Base-by-base conservation (phyloP, 2,329 filamentous ascomycete genomes). In the Pyrenochaeta sp. region DNA sequence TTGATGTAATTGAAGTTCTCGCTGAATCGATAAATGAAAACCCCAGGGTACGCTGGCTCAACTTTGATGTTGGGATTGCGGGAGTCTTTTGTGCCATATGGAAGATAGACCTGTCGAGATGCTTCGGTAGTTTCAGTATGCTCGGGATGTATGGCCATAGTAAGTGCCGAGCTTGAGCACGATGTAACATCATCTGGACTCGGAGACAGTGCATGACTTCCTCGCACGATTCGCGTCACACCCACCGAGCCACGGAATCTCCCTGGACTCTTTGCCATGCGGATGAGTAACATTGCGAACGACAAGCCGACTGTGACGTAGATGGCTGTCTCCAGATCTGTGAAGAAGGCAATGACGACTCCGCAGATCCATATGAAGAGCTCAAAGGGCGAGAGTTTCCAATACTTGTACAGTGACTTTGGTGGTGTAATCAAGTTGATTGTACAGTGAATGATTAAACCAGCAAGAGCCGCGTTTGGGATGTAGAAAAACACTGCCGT, bases 1-100 rank as follows among this genome's bases (percentile, higher is more conserved):
- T 96, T 97, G 58, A 92, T 91, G 71, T 97, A 97, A 78, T 94
- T 96, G 82, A 96, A 96, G 39, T 91, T 90, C 77, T 97, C 92
- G 0, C 89, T 89, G 76, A 97, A 96, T 37, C 92, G 87, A 79
- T 97, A 97, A 69, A 97, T 96, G 78, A 97, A 97, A 61, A 98
- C 85, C 40, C 94, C 94, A 0, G 93, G 92, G 40, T 70, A 64
- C 7, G 59, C 96, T 82, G 64, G 90, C 91, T 54, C 92, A 85
- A 30, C 81, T 77, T 51, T 54, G 32, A 69, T 39, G 9, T 75
- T 75, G n/a, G 78, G 77, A 53, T 87, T 84, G 2, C 83, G 83
- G 35, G 83, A 86, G 60, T 88, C 88, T 63, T 83, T 82, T 21
- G 80, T 81, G 10, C 78, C 68, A 2, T 77, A 63, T 31, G 66